Percentiles rank a stretch among this genome's conserved stretches.
These are phyloP conservation scores for Pulveroboletus sp. DNA, from an alignment of 768 basidiomycete species.

Conservation along the genomic window DNA sequence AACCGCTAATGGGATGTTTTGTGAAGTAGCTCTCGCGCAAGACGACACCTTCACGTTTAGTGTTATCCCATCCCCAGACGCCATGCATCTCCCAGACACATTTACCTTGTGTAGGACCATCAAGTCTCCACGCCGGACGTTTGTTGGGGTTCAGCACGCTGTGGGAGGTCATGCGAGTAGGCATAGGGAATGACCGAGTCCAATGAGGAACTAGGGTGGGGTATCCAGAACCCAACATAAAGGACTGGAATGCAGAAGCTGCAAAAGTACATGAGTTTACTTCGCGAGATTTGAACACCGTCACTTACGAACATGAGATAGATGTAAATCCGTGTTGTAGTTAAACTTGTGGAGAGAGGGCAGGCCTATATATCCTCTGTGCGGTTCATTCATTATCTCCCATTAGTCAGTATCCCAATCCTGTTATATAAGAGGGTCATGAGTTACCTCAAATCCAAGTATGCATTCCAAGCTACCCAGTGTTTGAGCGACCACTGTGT, in stretches of 20 bases:
- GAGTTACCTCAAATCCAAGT: constrained; percentile 79
- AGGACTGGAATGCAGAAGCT: constrained; percentile 86
- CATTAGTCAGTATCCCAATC: constrained; percentile 1
- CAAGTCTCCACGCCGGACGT: constrained; percentile 61
- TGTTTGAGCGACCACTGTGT: constrained; percentile 57
- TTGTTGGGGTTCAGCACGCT: constrained; percentile 56
- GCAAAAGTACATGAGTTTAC: not conserved
- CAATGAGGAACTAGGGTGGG: constrained; percentile 75
- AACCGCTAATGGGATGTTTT: constrained; percentile 58
- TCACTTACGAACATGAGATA: constrained; percentile 68
- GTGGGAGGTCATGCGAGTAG: constrained; percentile 60
- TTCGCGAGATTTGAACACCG: not conserved
- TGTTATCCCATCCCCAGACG: constrained; percentile 85
- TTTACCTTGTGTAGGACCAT: constrained; percentile 66
- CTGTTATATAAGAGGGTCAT: not conserved
- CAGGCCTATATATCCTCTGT: constrained; percentile 85
- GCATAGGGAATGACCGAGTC: constrained; percentile 84
- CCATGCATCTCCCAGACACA: constrained; percentile 92
- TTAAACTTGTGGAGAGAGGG: constrained; percentile 81
- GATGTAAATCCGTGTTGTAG: constrained; percentile 92
- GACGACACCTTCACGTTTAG: constrained; percentile 63
- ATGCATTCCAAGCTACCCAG: constrained; percentile 76
- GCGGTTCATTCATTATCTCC: constrained; percentile 92
- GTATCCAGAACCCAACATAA: constrained; percentile 87
- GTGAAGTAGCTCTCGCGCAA: constrained; percentile 83